phyloP scores from a whole-genome alignment of 441 rosid genomes.

The Daphne laureola region DNA sequence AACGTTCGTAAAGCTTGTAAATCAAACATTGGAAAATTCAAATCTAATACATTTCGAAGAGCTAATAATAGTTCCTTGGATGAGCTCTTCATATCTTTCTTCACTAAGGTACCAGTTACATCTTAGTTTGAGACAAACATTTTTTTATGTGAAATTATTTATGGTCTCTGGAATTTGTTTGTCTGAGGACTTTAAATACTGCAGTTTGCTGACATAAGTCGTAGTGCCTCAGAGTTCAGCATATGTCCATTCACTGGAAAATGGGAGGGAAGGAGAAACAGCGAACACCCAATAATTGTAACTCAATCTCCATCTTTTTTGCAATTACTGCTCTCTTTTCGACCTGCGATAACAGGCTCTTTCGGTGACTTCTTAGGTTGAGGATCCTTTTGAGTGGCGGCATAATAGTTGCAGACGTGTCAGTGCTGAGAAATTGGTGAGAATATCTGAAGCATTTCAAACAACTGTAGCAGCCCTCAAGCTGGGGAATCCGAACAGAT shows the following conservation, averaged over 20 bases:
- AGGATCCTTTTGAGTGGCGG: conserved; percentile 92
- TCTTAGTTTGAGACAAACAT: too few relatives aligned
- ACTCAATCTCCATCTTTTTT: conserved; percentile 4
- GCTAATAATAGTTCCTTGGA: too few relatives aligned
- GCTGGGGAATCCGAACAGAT: conserved; percentile 17
- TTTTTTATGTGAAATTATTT: too few relatives aligned
- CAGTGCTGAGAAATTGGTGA: conserved; percentile 34
- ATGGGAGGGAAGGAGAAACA: conserved; percentile 44
- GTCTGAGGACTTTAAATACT: too few relatives aligned
- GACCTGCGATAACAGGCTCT: not conserved
- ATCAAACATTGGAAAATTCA: too few relatives aligned
- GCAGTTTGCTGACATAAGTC: not conserved
- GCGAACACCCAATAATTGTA: too few relatives aligned
- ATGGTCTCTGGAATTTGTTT: too few relatives aligned
- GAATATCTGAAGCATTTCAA: conserved; percentile 50
- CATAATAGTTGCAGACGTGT: conserved; percentile 72
- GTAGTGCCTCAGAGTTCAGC: conserved; percentile 50
- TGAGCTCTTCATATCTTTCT: too few relatives aligned
- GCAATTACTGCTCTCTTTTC: not conserved
- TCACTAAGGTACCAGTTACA: too few relatives aligned
- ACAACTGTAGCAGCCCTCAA: conserved; percentile 29
- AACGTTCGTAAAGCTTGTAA: too few relatives aligned
- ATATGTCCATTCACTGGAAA: conserved; percentile 68
- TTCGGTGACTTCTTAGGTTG: conserved; percentile 40
- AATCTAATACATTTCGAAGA: too few relatives aligned